Evolutionary conservation across 768 basidiomycete genomes (phyloP), one percentile per base, ranked within the genome.

Genomic region (Kwoniella sp.): DNA sequence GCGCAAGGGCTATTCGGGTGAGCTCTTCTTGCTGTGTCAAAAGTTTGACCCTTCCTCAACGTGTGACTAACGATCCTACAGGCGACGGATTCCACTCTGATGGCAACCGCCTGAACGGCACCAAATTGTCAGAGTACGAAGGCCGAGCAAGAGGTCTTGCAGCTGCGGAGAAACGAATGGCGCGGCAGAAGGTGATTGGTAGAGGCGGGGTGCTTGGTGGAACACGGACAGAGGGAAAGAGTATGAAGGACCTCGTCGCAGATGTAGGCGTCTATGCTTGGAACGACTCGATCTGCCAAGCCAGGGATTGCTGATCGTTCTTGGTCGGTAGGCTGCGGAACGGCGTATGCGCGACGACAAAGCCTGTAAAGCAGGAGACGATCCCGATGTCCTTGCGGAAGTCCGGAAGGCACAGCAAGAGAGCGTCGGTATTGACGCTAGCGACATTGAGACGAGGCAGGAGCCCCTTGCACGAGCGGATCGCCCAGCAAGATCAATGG

Each of bases 71-170:
- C n/a, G n/a, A 23, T n/a, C 4, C 25, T 23, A 8, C 15, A 70
- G 73, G 92, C 12, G 91, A 95, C 73, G 92, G 91, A 2, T 96
- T 95, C 80, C 83, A 83, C 70, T 78, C 84, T 22, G 76, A 79
- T n/a, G 92, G 92, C 1, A 77, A 77, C 11, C 76, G 84, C 22
- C 69, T 96, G 0, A 80, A 82, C 27, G 74, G 84, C 17, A 83
- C 84, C 1, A 87, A 86, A 67, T 65, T 86, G 0, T 82, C 87
- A 2, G 80, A 79, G 11, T 80, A 85, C 63, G 53, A 84, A 23
- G 87, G 84, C 6, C 80, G 82, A 14, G 65, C 75, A 37, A 85
- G 83, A 53, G 89, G 86, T 11, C 74, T 89, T 3, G 84, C 84
- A 63, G 87, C 87, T 11, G 88, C 90, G 0, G 88, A 93, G 76